phyloP scores from a whole-genome alignment of 2,329 filamentous ascomycete species.

The Chalara sp. region DNA sequence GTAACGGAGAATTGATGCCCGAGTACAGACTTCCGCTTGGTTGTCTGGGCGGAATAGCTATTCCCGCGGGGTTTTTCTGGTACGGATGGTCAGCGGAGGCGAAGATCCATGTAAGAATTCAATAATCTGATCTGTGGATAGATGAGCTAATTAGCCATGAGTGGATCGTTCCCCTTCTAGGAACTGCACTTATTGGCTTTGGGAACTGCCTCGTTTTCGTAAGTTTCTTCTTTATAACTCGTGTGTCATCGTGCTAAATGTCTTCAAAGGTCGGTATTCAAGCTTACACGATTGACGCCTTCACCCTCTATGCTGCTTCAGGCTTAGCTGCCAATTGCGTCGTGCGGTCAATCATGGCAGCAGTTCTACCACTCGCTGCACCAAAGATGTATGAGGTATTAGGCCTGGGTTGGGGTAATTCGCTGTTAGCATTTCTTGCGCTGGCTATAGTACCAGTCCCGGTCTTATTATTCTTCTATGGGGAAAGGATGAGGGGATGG shows the following conservation, averaged over 20 bases:
- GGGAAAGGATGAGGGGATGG: constrained; percentile 1
- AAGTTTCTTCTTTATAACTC: background rate
- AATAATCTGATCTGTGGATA: background rate
- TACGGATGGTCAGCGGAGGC: constrained; percentile 37
- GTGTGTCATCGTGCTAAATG: constrained; percentile 25
- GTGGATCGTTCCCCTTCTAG: constrained; percentile 36
- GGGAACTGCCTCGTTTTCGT: background rate
- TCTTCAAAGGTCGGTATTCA: constrained; percentile 23
- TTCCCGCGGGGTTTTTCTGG: constrained; percentile 41
- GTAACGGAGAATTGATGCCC: constrained; percentile 25
- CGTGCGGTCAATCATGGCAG: constrained; percentile 37
- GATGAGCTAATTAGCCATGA: background rate
- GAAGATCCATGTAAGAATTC: constrained; percentile 21
- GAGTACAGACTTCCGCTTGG: constrained; percentile 36
- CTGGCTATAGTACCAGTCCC: constrained; percentile 37
- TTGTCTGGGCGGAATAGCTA: constrained; percentile 29
- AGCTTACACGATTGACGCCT: constrained; percentile 41
- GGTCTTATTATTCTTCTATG: background rate
- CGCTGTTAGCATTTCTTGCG: constrained; percentile 40
- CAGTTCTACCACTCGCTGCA: constrained; percentile 43
- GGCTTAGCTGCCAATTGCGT: constrained; percentile 33
- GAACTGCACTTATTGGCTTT: constrained; percentile 11
- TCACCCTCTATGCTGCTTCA: constrained; percentile 31
- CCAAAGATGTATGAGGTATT: constrained; percentile 34
- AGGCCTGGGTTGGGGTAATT: constrained; percentile 39